Conservation (phyloP, 2,329 filamentous ascomycete species). For the Calycina herbarum region DNA sequence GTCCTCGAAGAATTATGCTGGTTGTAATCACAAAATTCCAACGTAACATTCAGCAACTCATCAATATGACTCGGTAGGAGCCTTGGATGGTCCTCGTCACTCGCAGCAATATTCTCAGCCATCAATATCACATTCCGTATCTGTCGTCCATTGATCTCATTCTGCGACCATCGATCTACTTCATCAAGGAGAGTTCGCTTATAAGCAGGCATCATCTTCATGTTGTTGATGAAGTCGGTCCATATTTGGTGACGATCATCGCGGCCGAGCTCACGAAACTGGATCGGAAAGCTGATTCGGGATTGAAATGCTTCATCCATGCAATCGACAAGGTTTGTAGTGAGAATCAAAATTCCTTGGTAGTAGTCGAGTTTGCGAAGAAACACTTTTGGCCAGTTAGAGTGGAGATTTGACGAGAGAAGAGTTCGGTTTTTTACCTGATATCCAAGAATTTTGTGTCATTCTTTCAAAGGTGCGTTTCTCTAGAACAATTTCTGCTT, state of each 20-base stretch:
- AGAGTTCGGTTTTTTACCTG: slow-evolving; percentile 18
- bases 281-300: slow-evolving; percentile 17
- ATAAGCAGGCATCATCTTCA: slow-evolving; percentile 8
- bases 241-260: slow-evolving; percentile 14
- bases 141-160: slow-evolving; percentile 21
- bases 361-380: slow-evolving; percentile 27
- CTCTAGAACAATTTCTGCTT: slow-evolving; percentile 22
- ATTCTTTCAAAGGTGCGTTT: slow-evolving; percentile 16
- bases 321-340: slow-evolving; percentile 23
- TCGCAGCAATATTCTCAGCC: slow-evolving; percentile 7
- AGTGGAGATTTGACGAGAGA: neutral
- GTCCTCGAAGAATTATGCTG: neutral
- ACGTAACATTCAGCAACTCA: slow-evolving; percentile 8
- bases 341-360: slow-evolving; percentile 34
- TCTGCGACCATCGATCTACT: slow-evolving; percentile 12
- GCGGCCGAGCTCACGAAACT: slow-evolving; percentile 13
- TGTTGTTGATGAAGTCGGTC: slow-evolving; percentile 14
- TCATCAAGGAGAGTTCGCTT: slow-evolving; percentile 7
- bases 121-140: slow-evolving; percentile 18
- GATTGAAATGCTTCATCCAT: slow-evolving; percentile 21
- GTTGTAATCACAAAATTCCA: slow-evolving; percentile 11
- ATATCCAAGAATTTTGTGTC: slow-evolving; percentile 47
- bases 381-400: slow-evolving; percentile 35
- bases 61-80: slow-evolving; percentile 7
- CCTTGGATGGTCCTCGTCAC: neutral